phyloP scores from a whole-genome alignment of 306 rosid genomes.

The Quercus aquifolioides region DNA sequence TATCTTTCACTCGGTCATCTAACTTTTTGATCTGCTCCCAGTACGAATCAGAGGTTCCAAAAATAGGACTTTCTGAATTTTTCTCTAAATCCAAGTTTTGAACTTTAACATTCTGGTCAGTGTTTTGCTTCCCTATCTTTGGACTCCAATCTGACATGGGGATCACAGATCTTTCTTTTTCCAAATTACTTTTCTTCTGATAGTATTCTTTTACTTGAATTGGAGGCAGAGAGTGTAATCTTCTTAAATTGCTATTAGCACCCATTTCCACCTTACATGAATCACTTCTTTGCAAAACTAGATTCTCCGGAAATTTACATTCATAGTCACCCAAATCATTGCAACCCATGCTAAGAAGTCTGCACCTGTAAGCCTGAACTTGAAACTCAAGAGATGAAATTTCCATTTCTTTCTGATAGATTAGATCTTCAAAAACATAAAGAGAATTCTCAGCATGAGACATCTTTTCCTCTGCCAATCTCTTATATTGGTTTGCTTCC shows the following conservation, averaged over 20 bases:
- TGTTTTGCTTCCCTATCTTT: conserved; percentile 22
- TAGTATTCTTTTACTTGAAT: conserved; percentile 36
- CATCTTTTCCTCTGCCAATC: conserved; percentile 90
- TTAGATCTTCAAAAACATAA: conserved; percentile 62
- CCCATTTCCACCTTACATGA: conserved; percentile 31
- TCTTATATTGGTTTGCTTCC: conserved; percentile 91
- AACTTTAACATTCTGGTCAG: conserved; percentile 28
- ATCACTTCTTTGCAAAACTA: conserved; percentile 37
- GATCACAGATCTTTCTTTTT: conserved; percentile 41
- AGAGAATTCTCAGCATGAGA: conserved; percentile 76
- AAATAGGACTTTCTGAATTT: conserved; percentile 16
- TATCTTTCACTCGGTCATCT: conserved; percentile 70
- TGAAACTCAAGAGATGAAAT: conserved; percentile 77
- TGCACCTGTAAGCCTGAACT: conserved; percentile 64
- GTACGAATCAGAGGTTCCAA: conserved; percentile 41
- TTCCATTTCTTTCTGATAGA: conserved; percentile 84
- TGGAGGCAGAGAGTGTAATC: conserved; percentile 70
- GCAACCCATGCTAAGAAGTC: conserved; percentile 54
- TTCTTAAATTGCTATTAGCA: conserved; percentile 37
- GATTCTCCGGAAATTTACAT: conserved; percentile 46
- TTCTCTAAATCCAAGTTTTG: conserved; percentile 32
- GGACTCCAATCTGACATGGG: conserved; percentile 30
- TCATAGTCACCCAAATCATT: conserved; percentile 52
- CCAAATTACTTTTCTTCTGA: conserved; percentile 28
- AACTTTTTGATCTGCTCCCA: conserved; percentile 60